Conservation (phyloP, 495 filamentous ascomycete species). For the Articulospora tetracladia region DNA sequence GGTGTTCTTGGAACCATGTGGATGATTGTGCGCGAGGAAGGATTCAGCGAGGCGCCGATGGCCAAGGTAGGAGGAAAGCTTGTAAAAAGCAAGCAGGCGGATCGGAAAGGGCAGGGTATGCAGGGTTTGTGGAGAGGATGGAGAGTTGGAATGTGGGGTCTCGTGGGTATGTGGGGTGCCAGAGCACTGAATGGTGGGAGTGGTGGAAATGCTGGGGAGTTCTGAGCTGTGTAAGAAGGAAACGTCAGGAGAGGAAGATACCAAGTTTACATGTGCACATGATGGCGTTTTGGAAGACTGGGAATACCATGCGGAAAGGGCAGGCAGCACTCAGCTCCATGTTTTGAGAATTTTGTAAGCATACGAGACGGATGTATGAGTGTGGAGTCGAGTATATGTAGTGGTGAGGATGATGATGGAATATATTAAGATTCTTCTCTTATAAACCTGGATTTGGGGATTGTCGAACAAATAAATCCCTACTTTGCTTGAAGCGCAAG, state of each 20-base stretch:
- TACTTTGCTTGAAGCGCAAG: too few species aligned
- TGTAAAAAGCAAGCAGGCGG: conserved; percentile 35
- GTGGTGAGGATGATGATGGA: too few species aligned
- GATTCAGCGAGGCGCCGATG: conserved; percentile 33
- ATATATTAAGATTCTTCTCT: too few species aligned
- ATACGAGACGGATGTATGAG: background rate
- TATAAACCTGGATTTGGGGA: too few species aligned
- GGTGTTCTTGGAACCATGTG: conserved; percentile 88
- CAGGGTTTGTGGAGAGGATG: conserved; percentile 89
- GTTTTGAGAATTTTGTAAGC: conserved; percentile 4
- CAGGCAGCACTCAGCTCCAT: conserved; percentile 10
- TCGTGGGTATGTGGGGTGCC: conserved; percentile 48
- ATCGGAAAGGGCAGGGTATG: conserved; percentile 71
- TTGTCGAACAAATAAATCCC: too few species aligned
- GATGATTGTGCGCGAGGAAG: conserved; percentile 80
- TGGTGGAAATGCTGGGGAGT: conserved; percentile 8
- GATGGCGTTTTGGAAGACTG: background rate
- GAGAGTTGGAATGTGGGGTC: conserved; percentile 93
- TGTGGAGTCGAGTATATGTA: background rate
- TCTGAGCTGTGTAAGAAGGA: background rate
- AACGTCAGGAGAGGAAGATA: conserved; percentile 1
- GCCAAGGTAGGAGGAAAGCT: conserved; percentile 28
- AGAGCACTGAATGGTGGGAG: conserved; percentile 9
- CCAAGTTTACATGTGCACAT: conserved; percentile 5
- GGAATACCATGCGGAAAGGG: background rate